Evolutionary conservation across 2,329 filamentous ascomycete genomes (phyloP).

Genomic region (Fusarium caatingaense): DNA sequence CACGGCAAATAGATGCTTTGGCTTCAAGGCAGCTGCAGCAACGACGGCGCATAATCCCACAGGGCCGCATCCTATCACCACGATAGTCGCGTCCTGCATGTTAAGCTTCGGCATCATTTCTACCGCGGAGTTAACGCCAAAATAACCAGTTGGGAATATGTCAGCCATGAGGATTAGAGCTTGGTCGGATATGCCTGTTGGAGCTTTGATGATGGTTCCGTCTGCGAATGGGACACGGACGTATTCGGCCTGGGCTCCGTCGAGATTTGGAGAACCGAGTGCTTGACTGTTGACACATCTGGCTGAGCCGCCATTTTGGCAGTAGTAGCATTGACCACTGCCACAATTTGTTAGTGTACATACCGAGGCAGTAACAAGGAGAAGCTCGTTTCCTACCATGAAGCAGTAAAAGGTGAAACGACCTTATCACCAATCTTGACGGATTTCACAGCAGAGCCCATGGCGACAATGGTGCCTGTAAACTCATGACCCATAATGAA

Average conservation of each 20-base stretch:
- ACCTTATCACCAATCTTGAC: conserved; percentile 81
- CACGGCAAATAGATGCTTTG: conserved; percentile 80
- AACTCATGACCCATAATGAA: conserved; percentile 88
- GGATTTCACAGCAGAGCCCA: conserved; percentile 74
- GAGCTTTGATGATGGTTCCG: conserved; percentile 77
- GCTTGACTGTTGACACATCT: conserved; percentile 77
- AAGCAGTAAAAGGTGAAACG: conserved; percentile 86
- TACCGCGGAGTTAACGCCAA: conserved; percentile 83
- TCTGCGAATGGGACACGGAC: conserved; percentile 85
- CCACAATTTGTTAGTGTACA: neutral
- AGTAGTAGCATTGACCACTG: conserved; percentile 82
- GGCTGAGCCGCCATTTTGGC: conserved; percentile 78
- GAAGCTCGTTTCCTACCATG: conserved; percentile 68
- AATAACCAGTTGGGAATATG: conserved; percentile 90
- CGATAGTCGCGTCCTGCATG: conserved; percentile 69
- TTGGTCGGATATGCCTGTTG: conserved; percentile 73
- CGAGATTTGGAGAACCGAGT: conserved; percentile 75
- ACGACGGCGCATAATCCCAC: conserved; percentile 87
- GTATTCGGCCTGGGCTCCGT: conserved; percentile 85
- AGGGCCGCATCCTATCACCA: conserved; percentile 86
- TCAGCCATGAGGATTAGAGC: conserved; percentile 89
- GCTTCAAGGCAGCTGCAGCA: conserved; percentile 77
- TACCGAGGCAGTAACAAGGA: neutral
- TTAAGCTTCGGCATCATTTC: conserved; percentile 60
- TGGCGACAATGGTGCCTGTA: conserved; percentile 77